Evolutionary conservation across 805 yeast genomes (phyloP).

Genomic region (Starmerella lactis-condensi): DNA sequence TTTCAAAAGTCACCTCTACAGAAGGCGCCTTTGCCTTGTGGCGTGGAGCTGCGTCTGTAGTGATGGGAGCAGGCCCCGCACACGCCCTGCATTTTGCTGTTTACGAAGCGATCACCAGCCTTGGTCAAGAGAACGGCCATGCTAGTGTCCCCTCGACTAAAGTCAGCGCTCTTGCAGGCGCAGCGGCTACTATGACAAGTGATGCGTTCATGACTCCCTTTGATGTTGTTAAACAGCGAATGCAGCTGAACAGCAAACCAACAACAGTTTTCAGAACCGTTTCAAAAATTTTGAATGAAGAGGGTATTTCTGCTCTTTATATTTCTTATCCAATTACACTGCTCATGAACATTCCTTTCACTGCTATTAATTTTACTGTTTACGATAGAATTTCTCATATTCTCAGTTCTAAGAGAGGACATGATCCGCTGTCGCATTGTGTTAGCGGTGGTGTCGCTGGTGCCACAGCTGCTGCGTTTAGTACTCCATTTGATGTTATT

Average conservation of each 20-base stretch:
- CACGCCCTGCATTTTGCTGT: conserved; percentile 95
- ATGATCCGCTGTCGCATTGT: conserved; percentile 85
- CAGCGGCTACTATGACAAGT: conserved; percentile 76
- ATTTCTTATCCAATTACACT: conserved; percentile 88
- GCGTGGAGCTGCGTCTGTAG: conserved; percentile 85
- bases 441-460: conserved; percentile 88
- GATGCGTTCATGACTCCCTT: conserved; percentile 97
- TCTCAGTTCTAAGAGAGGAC: conserved; percentile 52
- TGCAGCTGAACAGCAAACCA: conserved; percentile 38
- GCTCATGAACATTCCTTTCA: conserved; percentile 81
- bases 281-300: conserved; percentile 20
- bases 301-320: conserved; percentile 55
- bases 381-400: conserved; percentile 68
- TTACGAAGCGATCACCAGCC: conserved; percentile 60
- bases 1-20: conserved; percentile 56
- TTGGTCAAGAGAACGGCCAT: conserved; percentile 28
- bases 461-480: conserved; percentile 83
- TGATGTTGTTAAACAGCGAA: conserved; percentile 85
- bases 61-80: conserved; percentile 97
- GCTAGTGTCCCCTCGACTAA: conserved; percentile 44
- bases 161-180: conserved; percentile 74
- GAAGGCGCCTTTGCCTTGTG: conserved; percentile 82
- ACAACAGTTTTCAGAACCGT: conserved; percentile 18
- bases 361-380: conserved; percentile 81
- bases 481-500: conserved; percentile 81